Evolutionary conservation across 2,329 filamentous ascomycete genomes (phyloP), one percentile per base, ranked within the genome.

Genomic region (Cylindrodendrum hubeiense): DNA sequence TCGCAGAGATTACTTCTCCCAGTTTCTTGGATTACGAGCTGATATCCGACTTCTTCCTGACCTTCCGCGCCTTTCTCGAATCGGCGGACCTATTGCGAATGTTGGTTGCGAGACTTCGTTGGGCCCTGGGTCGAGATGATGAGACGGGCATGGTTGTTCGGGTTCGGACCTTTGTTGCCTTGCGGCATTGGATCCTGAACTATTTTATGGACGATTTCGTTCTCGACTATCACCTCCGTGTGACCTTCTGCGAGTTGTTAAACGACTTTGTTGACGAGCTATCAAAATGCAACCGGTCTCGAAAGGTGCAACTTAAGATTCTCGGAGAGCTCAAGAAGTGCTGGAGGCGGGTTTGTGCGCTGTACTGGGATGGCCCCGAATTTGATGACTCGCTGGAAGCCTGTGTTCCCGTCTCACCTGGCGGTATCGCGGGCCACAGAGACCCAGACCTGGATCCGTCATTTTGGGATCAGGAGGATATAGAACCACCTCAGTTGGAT

Each of bases 151-250:
- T 94, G 76, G 93, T 99, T 56, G 96, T 98, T n/a, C 90, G 95
- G 53, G 97, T 99, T 17, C 89, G 96, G 44, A 97, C 95, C 0
- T 99, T 98, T 81, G 96, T 98, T 26, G 96, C 96, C 8, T 86
- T 98, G 47, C 90, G 96, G 61, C 96, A 99, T 79, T 99, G 96
- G 96, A 95, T 98, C 62, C 82, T 99, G 67, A 99, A 99, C 78
- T 99, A 99, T 79, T 99, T 98, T 71, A 87, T 93, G 60, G 96
- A 99, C 76, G 96, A 99, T 77, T 99, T 97, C 77, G 89, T 97
- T 43, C 80, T 91, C 24, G 90, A 95, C 76, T 90, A 91, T 75
- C 83, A 87, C 47, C 84, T 98, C 33, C 90, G 95, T 9, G 83
- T 87, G 5, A 88, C 89, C 17, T 98, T 98, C 76, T 98, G 95